phyloP scores from a whole-genome alignment of 768 basidiomycete species.

The Amanita fuliginea region DNA sequence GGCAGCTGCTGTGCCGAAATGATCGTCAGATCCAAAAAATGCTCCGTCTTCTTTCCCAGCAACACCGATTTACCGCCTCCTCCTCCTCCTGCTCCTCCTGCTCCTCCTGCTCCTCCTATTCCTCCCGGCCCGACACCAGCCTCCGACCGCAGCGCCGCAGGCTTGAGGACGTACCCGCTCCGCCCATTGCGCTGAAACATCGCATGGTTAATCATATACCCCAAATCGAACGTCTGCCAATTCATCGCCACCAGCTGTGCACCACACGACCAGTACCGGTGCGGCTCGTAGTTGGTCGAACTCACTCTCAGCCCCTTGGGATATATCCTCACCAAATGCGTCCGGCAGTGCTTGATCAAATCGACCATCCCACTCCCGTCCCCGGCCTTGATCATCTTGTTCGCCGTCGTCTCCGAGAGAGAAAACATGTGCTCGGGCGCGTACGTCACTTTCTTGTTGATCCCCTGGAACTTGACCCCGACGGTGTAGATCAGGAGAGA shows the following conservation, averaged over 20 bases:
- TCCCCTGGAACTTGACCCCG: slow-evolving; percentile 87
- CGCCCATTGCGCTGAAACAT: slow-evolving; percentile 94
- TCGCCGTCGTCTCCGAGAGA: slow-evolving; percentile 74
- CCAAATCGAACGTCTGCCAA: slow-evolving; percentile 93
- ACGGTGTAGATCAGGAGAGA: slow-evolving; percentile 86
- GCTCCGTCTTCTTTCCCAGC: slow-evolving; percentile 21
- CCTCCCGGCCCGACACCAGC: not conserved
- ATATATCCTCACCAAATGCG: slow-evolving; percentile 77
- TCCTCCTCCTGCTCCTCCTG: too few relatives aligned
- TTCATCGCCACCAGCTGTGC: slow-evolving; percentile 89
- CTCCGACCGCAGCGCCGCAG: slow-evolving; percentile 49
- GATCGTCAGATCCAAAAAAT: slow-evolving; percentile 38
- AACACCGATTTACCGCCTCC: not conserved
- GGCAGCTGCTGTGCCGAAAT: slow-evolving; percentile 92
- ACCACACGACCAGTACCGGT: slow-evolving; percentile 83
- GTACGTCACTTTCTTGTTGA: slow-evolving; percentile 81
- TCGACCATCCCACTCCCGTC: slow-evolving; percentile 37
- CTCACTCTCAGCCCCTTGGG: slow-evolving; percentile 74
- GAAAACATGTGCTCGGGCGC: slow-evolving; percentile 87
- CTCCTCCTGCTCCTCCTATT: too few relatives aligned
- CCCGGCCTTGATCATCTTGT: slow-evolving; percentile 55
- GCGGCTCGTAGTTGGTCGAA: slow-evolving; percentile 83
- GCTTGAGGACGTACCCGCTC: slow-evolving; percentile 85
- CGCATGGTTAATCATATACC: slow-evolving; percentile 86
- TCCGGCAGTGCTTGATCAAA: slow-evolving; percentile 78